A percentile compares a stretch with the other conserved stretches of the same genome.
These are phyloP conservation scores for Schizochytrium sp. DNA, from an alignment of 108 stramenopile species.

Conservation along the genomic window DNA sequence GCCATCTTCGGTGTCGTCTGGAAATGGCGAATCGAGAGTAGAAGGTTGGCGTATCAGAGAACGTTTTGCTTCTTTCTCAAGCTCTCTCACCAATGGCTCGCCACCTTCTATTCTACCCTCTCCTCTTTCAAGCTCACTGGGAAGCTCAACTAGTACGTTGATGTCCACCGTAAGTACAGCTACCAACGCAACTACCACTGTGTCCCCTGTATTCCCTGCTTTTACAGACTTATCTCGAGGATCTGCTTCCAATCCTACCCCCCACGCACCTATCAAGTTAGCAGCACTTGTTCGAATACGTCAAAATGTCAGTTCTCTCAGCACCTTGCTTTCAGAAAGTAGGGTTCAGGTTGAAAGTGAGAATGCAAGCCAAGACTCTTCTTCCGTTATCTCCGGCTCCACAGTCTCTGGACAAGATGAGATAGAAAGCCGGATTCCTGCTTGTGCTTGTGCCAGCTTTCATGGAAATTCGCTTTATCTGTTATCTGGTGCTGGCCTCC, in stretches of 20 bases:
- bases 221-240: neutral
- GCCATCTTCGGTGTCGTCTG: neutral
- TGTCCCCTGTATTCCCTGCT: neutral
- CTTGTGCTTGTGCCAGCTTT: constrained; percentile 5
- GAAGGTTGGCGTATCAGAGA: constrained; percentile 50
- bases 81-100: constrained; percentile 34
- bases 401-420: neutral
- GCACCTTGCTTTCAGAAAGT: neutral
- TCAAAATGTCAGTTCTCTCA: constrained; percentile 17
- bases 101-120: constrained; percentile 7
- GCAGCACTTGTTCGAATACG: neutral
- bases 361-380: neutral
- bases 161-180: neutral
- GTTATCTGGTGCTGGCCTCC: neutral
- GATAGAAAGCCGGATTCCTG: neutral
- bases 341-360: neutral
- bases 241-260: neutral
- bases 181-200: neutral
- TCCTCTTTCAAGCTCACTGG: constrained; percentile 24
- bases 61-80: constrained; percentile 35
- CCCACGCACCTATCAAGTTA: neutral
- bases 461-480: neutral
- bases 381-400: neutral
- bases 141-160: constrained; percentile 8
- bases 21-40: neutral